phyloP scores from a whole-genome alignment of 345 rosid species.

The Brassica juncea region DNA sequence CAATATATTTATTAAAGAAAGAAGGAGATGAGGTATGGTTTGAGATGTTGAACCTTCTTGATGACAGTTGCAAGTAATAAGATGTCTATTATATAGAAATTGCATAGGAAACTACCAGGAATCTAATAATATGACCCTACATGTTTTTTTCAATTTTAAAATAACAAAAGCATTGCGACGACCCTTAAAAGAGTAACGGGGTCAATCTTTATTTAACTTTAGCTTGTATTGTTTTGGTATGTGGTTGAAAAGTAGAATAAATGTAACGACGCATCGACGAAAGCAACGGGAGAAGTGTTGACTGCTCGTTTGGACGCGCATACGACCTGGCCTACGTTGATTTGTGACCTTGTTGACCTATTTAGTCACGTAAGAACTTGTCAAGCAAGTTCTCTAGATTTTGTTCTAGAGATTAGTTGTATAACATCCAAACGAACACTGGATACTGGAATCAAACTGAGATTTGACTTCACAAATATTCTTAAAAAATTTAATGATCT shows the following conservation, averaged over 20 bases:
- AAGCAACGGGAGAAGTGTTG: slow-evolving; percentile 1
- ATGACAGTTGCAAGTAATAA: slow-evolving; percentile 5
- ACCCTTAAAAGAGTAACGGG: background rate
- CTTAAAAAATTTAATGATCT: background rate
- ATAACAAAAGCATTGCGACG: background rate
- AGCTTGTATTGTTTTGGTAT: background rate
- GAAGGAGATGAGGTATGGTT: background rate
- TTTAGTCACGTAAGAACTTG: slow-evolving; percentile 12
- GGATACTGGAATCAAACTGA: background rate
- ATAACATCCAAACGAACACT: background rate
- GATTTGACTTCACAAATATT: background rate
- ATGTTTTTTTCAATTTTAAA: background rate
- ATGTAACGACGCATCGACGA: slow-evolving; percentile 3
- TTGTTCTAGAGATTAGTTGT: background rate
- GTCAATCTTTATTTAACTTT: background rate
- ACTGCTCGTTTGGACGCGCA: background rate
- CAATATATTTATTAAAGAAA: background rate
- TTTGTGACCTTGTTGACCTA: slow-evolving; percentile 4
- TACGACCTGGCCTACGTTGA: slow-evolving; percentile 6
- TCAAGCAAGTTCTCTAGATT: slow-evolving; percentile 15
- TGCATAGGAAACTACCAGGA: background rate
- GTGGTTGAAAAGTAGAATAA: background rate
- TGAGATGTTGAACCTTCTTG: slow-evolving; percentile 21
- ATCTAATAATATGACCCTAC: slow-evolving; percentile 11
- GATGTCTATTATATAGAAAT: slow-evolving; percentile 14